These are phyloP conservation scores for Fagopyrum esculentum DNA, from an alignment of 148 eudicot genomes.

Conservation along the genomic window DNA sequence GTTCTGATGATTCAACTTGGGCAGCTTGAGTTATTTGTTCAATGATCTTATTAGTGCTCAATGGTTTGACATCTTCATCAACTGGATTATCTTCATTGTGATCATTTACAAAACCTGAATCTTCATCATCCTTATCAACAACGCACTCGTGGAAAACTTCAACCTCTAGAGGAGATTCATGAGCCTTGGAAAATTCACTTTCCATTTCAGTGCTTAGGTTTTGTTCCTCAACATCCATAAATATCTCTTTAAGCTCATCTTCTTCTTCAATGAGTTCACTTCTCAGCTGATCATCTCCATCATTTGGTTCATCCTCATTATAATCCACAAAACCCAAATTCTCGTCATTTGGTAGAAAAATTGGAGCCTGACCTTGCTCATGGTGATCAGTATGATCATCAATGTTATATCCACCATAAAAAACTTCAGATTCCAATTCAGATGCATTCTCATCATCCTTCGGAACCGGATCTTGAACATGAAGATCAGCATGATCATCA, in stretches of 20 bases:
- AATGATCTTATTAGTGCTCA: constrained; percentile 11
- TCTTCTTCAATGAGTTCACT: constrained; percentile 10
- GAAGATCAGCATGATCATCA: constrained; percentile 4
- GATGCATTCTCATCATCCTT: too few relatives aligned
- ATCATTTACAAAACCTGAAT: constrained; percentile 17
- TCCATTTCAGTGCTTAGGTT: constrained; percentile 18
- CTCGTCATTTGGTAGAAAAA: not conserved
- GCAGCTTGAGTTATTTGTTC: constrained; percentile 10
- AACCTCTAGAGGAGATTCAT: constrained; percentile 61
- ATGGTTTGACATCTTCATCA: constrained; percentile 13
- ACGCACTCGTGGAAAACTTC: constrained; percentile 10
- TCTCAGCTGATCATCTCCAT: constrained; percentile 11
- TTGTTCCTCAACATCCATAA: constrained; percentile 20
- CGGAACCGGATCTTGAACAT: not conserved
- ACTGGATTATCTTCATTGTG: constrained; percentile 20
- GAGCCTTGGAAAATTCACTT: constrained; percentile 20
- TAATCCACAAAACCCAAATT: constrained; percentile 16
- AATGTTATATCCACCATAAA: not conserved
- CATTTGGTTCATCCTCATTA: constrained; percentile 20
- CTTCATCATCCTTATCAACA: constrained; percentile 2
- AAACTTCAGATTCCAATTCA: too few relatives aligned
- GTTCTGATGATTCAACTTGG: constrained; percentile 2
- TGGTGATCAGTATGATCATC: not conserved
- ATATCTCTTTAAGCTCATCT: not conserved
- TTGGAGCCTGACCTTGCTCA: not conserved